These are phyloP conservation scores for Hymenoscyphus fructigenus DNA, from an alignment of 2,329 filamentous ascomycete species.

Conservation along the genomic window DNA sequence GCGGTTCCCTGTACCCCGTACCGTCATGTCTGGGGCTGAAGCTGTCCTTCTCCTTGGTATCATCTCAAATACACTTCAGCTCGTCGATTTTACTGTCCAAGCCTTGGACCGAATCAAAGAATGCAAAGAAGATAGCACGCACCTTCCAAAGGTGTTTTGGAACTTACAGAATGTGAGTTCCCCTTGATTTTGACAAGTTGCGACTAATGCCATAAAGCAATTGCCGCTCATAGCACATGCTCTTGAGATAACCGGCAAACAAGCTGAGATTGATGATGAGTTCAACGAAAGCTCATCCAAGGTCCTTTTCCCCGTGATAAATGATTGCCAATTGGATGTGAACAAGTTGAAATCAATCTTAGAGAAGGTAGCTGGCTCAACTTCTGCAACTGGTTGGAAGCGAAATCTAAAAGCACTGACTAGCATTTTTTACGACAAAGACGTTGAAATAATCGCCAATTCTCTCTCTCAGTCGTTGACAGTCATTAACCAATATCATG, in stretches of 20 bases:
- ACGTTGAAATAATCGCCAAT: background rate
- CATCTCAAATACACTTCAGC: conserved; percentile 2
- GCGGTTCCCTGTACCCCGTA: background rate
- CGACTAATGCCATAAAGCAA: conserved; percentile 1
- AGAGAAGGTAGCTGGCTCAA: background rate
- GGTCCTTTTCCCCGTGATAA: conserved; percentile 1
- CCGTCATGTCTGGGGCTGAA: conserved; percentile 2
- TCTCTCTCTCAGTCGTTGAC: conserved; percentile 1
- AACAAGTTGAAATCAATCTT: background rate
- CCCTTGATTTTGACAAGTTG: background rate
- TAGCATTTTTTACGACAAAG: conserved; percentile 6
- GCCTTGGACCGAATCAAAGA: conserved; percentile 4
- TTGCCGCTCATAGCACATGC: conserved; percentile 6
- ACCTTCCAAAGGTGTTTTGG: conserved; percentile 6
- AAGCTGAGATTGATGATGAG: background rate
- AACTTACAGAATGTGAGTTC: background rate
- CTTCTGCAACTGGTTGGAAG: conserved; percentile 3
- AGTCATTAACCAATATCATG: conserved; percentile 10
- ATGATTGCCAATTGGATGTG: background rate
- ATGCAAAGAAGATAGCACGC: background rate
- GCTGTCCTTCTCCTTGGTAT: conserved; percentile 4
- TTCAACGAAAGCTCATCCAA: background rate
- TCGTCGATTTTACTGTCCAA: conserved; percentile 1
- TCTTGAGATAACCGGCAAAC: background rate
- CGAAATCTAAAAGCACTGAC: background rate